A percentile compares a stretch with the other conserved stretches of the same genome.
phyloP scores from a whole-genome alignment of 202 grass and related monocot species.

The Sporobolus alterniflorus region DNA sequence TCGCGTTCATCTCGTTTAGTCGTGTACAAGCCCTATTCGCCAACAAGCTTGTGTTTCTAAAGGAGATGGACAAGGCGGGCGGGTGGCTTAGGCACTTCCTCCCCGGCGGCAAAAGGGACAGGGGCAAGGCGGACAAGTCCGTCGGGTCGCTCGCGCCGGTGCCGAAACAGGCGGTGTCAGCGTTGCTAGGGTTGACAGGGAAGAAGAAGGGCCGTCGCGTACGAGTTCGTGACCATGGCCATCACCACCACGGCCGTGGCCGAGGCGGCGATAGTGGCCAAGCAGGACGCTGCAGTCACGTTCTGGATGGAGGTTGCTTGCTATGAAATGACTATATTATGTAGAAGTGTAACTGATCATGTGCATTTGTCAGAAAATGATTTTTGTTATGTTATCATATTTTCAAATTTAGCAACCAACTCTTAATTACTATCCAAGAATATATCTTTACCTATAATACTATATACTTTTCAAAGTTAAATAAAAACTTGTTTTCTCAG shows the following conservation, averaged over 20 bases:
- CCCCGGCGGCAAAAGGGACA: slow-evolving; percentile 45
- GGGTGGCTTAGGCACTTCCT: slow-evolving; percentile 92
- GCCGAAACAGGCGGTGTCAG: slow-evolving; percentile 5
- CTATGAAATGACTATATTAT: too few species aligned
- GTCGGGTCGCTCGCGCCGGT: neutral
- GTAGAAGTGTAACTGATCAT: too few species aligned
- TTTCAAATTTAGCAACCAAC: too few species aligned
- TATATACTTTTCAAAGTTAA: too few species aligned
- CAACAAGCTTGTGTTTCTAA: neutral
- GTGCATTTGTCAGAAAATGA: too few species aligned
- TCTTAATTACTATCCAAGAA: too few species aligned
- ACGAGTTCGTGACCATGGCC: slow-evolving; percentile 57
- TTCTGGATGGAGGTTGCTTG: too few species aligned
- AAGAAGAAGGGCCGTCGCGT: slow-evolving; percentile 23
- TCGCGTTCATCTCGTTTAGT: too few species aligned
- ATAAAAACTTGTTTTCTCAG: too few species aligned
- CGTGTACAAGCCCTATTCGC: too few species aligned
- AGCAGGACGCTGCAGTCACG: slow-evolving; percentile 72
- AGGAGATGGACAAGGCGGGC: slow-evolving; percentile 69
- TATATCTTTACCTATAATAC: too few species aligned
- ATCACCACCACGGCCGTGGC: slow-evolving; percentile 65
- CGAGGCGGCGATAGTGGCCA: slow-evolving; percentile 65
- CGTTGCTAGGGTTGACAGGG: neutral
- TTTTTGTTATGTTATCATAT: too few species aligned
- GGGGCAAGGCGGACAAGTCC: slow-evolving; percentile 36